Base-by-base conservation (phyloP, 495 filamentous ascomycete genomes). In the Penicillium silybi region DNA sequence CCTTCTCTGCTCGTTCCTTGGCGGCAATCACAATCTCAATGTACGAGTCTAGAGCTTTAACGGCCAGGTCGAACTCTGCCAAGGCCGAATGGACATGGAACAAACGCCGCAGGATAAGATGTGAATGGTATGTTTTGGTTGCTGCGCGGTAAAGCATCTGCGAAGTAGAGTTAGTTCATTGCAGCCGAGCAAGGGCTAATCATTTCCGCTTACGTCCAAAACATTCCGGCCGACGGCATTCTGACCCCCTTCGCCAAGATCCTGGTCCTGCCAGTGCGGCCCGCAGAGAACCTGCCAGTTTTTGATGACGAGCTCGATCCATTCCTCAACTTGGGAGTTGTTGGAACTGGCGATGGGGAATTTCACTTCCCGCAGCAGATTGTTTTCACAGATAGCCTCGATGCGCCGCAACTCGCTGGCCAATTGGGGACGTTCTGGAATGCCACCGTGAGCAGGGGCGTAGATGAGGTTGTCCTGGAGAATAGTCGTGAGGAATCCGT, bases 61-160 rank as follows among this genome's bases (percentile, higher is more conserved):
- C 76, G 4, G 92, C 93, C 37, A 97, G 75, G 48, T 90, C 82
- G 57, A 96, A 96, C 48, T 98, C 91, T 13, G 89, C 90, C 35
- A 96, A 72, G 2, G 88, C 77, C 3, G 87, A 75, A 68, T 97
- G 93, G 5, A 96, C 85, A 13, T 84, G 88, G 56, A 97, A 97
- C 1, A 98, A 77, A 63, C 95, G 85, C 47, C 92, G 78, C 25
- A 98, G 71, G 46, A 97, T 84, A 19, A 86, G 69, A 5, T 91
- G 92, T 2, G 95, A 97, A 63, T 97, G 93, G 58, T 90, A 98
- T 0, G 90, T 95, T 68, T 92, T 95, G 2, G 87, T 87, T 9
- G 93, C 87, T 23, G 91, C 90, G 17, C 87, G 83, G 59, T 96
- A 96, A 9, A 97, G 73, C 23, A 89, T 86, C 69, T 95, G 56